phyloP scores from a whole-genome alignment of 805 yeast genomes.

The Yarrowia deformans region DNA sequence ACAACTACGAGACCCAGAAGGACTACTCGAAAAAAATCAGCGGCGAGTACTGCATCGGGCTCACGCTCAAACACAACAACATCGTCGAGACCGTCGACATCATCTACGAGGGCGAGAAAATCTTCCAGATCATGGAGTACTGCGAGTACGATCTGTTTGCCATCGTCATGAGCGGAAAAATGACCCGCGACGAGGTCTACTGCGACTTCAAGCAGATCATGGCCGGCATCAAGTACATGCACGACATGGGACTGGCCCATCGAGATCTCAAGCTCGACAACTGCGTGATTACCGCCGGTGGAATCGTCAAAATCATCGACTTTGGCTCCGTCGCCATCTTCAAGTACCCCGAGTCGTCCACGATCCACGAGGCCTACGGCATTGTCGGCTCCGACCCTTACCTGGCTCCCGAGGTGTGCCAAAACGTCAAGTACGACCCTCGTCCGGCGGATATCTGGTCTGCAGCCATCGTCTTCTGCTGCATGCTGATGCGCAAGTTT shows the following conservation, averaged over 20 bases:
- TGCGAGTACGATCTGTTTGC: conserved; percentile 92
- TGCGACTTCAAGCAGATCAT: conserved; percentile 87
- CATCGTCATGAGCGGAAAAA: conserved; percentile 85
- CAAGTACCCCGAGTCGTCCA: conserved; percentile 65
- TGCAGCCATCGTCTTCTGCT: conserved; percentile 87
- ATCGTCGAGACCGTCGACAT: conserved; percentile 82
- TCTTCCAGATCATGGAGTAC: conserved; percentile 88
- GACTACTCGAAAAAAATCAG: conserved; percentile 81
- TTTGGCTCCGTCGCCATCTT: conserved; percentile 92
- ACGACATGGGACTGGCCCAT: conserved; percentile 85
- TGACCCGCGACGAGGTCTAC: conserved; percentile 71
- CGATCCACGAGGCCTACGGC: conserved; percentile 74
- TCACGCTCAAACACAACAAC: conserved; percentile 77
- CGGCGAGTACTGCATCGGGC: conserved; percentile 83
- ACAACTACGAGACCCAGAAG: conserved; percentile 64
- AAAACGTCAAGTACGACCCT: conserved; percentile 71
- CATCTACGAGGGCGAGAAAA: conserved; percentile 67
- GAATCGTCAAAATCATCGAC: conserved; percentile 86
- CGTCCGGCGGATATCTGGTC: conserved; percentile 93
- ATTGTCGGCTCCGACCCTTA: conserved; percentile 97
- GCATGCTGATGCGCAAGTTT: conserved; percentile 84
- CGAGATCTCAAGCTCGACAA: conserved; percentile 92
- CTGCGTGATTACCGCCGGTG: conserved; percentile 79
- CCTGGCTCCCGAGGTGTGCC: conserved; percentile 88
- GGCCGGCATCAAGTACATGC: conserved; percentile 77